Conservation (phyloP, 2,329 filamentous ascomycete species). For the Stenocarpella maydis region DNA sequence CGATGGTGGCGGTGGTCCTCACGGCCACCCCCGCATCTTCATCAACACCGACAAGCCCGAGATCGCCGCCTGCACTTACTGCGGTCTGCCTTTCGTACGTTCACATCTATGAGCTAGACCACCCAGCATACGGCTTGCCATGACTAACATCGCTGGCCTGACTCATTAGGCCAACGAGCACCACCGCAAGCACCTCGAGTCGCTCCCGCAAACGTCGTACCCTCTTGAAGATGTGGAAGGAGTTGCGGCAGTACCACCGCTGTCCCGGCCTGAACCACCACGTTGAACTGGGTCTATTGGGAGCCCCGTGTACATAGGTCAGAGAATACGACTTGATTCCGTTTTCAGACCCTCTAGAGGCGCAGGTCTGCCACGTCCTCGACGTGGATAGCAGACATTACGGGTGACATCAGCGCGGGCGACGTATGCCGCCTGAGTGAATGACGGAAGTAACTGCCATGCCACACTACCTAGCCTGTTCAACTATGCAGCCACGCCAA, state of each 20-base stretch:
- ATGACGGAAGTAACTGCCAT: background rate
- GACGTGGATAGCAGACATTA: background rate
- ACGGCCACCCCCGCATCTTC: constrained; percentile 91
- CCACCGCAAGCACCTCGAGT: constrained; percentile 83
- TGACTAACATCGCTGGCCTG: background rate
- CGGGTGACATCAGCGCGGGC: background rate
- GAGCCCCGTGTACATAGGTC: constrained; percentile 26
- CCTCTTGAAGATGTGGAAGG: constrained; percentile 63
- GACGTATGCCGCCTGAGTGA: background rate
- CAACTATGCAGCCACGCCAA: too few species aligned
- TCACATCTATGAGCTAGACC: background rate
- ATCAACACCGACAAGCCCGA: constrained; percentile 99
- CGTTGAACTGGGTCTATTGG: background rate
- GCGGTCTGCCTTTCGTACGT: constrained; percentile 89
- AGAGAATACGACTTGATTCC: constrained; percentile 15
- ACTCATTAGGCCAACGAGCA: constrained; percentile 81
- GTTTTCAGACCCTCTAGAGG: background rate
- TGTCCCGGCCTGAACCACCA: constrained; percentile 32
- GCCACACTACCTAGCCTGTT: background rate
- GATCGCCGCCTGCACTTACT: constrained; percentile 91
- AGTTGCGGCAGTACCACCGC: constrained; percentile 43
- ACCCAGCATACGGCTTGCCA: background rate
- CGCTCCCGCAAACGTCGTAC: constrained; percentile 81
- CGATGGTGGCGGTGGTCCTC: constrained; percentile 89
- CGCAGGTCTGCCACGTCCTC: background rate